Evolutionary conservation across 2,329 filamentous ascomycete species (phyloP), one percentile per base, ranked within the genome.

Genomic region (Torrubiellomyces zombiae): DNA sequence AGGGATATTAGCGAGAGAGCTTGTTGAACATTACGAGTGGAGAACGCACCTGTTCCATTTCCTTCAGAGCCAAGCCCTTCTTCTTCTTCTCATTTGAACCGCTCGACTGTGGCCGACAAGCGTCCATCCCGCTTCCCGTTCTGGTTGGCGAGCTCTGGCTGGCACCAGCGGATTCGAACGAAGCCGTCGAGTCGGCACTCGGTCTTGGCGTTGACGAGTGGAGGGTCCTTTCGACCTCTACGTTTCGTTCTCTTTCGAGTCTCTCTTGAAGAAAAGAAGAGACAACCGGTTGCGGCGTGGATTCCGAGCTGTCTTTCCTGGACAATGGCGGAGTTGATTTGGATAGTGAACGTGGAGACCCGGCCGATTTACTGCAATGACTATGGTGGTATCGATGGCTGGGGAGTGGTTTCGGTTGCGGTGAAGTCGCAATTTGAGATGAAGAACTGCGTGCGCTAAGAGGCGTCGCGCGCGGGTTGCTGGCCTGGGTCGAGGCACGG

Each of bases 11-110:
- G 33, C 16, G 11, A 9, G n/a, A n/a, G 1, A 4, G 14, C 8
- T 3, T 12, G 6, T n/a, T 12, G 12, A 4, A 10, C 9, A 10
- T 11, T 9, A 25, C 12, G 7, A 23, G n/a, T n/a, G n/a, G n/a
- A n/a, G n/a, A 12, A 32, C 56, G 28, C 48, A 73, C 68, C 51
- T 70, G 58, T 44, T 80, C 74, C 55, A 75, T 71, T 37, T 78
- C 73, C 40, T 75, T 73, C 6, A 70, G 51, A 3, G 73, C 72
- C 46, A 75, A 55, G 4, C 59, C 59, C 34, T 61, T 68, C 33
- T 60, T 60, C 36, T 53, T 60, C 8, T 44, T 34, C 7, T 42
- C 28, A 7, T 64, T 60, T 6, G 36, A 29, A 6, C 42, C 52
- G 26, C 55, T 58, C 2, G 58, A 62, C n/a, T 44, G 44, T 2